Evolutionary conservation across 495 filamentous ascomycete genomes (phyloP).

Genomic region (Bryoglossum gracile): DNA sequence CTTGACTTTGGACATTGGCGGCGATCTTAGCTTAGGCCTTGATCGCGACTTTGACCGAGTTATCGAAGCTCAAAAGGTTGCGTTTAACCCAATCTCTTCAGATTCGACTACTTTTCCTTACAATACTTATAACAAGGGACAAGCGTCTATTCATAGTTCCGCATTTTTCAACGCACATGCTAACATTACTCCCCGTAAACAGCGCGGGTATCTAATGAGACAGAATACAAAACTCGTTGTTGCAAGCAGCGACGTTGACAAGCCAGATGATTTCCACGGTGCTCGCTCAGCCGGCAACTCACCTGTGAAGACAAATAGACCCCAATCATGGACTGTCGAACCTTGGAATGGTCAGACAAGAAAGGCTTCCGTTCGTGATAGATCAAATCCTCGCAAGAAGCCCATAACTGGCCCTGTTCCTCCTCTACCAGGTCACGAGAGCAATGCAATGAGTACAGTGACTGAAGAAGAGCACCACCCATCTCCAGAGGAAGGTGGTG

Average conservation of each 20-base stretch:
- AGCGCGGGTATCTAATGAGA: constrained; percentile 98
- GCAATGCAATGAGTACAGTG: constrained; percentile 55
- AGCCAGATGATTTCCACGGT: constrained; percentile 46
- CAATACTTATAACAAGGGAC: constrained; percentile 15
- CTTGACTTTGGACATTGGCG: constrained; percentile 60
- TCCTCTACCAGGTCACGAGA: constrained; percentile 82
- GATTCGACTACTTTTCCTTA: constrained; percentile 5
- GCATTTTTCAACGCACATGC: constrained; percentile 30
- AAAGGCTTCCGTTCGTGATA: constrained; percentile 41
- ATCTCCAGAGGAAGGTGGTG: constrained; percentile 66
- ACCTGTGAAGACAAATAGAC: constrained; percentile 64
- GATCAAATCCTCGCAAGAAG: constrained; percentile 58
- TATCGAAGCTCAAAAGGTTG: constrained; percentile 97
- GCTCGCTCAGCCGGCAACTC: constrained; percentile 61
- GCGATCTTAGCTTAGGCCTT: constrained; percentile 70
- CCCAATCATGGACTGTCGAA: constrained; percentile 89
- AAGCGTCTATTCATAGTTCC: constrained; percentile 19
- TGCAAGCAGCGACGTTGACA: constrained; percentile 59
- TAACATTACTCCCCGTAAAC: constrained; percentile 52
- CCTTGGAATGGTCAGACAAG: constrained; percentile 83
- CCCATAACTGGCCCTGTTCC: constrained; percentile 57
- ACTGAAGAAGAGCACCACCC: constrained; percentile 50
- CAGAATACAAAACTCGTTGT: constrained; percentile 97
- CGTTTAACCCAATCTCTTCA: constrained; percentile 26
- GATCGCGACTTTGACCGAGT: constrained; percentile 91